phyloP scores from a whole-genome alignment of 257 asterid genomes.

The Echites panduratus region DNA sequence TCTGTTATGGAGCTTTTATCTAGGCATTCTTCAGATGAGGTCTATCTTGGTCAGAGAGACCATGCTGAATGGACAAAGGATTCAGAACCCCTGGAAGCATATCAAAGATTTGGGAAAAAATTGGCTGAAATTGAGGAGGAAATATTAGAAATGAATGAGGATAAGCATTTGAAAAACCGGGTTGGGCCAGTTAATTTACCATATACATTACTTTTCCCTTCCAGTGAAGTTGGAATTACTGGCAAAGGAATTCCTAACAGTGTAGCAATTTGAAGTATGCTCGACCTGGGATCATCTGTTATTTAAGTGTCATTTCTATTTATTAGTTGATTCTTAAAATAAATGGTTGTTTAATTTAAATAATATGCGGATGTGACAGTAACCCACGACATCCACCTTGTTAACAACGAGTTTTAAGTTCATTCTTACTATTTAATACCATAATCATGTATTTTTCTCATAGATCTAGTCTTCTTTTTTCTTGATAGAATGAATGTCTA shows the following conservation, averaged over 20 bases:
- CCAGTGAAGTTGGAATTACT: conserved; percentile 61
- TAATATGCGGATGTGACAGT: no score
- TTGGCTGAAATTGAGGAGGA: conserved; percentile 41
- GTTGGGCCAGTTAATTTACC: conserved; percentile 64
- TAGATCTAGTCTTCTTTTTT: no score
- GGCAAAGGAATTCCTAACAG: conserved; percentile 23
- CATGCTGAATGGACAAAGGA: conserved; percentile 65
- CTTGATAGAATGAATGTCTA: no score
- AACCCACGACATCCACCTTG: no score
- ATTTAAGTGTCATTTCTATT: no score
- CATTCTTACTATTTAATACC: no score
- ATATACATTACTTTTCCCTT: conserved; percentile 59
- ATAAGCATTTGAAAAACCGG: conserved; percentile 58
- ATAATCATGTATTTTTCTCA: no score
- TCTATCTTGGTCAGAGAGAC: conserved; percentile 73
- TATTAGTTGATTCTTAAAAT: no score
- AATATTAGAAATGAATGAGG: conserved; percentile 45
- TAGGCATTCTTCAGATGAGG: conserved; percentile 63
- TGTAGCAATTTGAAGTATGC: no score
- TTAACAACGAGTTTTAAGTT: no score
- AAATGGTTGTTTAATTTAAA: no score
- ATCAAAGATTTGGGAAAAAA: conserved; percentile 46
- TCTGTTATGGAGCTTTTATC: conserved; percentile 61
- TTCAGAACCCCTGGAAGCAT: conserved; percentile 39
- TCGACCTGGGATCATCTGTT: no score